These are phyloP conservation scores for Warburgia ugandensis DNA, from an alignment of 164 flowering plant genomes.

Conservation along the genomic window DNA sequence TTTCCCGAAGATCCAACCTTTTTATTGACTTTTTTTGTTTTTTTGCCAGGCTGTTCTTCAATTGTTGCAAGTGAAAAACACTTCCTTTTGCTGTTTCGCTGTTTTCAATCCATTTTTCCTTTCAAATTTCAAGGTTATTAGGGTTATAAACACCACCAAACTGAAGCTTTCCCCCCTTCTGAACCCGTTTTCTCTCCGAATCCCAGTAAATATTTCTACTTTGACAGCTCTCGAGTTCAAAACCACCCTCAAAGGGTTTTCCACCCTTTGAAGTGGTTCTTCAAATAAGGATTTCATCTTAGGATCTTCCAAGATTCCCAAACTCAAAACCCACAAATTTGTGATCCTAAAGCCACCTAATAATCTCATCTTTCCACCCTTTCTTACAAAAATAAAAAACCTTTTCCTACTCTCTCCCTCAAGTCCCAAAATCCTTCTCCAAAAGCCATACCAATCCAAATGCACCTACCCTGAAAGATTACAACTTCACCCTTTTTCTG, in stretches of 20 bases:
- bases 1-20: neutral
- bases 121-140: neutral
- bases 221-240: no score
- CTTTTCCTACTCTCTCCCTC: no score
- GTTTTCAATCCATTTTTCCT: neutral
- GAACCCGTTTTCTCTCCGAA: neutral
- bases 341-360: neutral
- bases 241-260: neutral
- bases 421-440: no score
- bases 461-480: no score
- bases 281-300: neutral
- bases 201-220: no score
- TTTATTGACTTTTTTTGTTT: conserved; percentile 3
- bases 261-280: neutral
- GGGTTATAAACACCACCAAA: neutral
- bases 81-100: neutral
- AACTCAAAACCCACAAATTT: neutral
- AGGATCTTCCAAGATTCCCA: neutral
- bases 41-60: neutral
- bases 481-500: no score
- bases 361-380: neutral
- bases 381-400: no score
- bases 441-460: no score
- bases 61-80: neutral
- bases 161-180: neutral